These are phyloP conservation scores for Petunia axillaris DNA, from an alignment of 257 asterid genomes.

Conservation along the genomic window DNA sequence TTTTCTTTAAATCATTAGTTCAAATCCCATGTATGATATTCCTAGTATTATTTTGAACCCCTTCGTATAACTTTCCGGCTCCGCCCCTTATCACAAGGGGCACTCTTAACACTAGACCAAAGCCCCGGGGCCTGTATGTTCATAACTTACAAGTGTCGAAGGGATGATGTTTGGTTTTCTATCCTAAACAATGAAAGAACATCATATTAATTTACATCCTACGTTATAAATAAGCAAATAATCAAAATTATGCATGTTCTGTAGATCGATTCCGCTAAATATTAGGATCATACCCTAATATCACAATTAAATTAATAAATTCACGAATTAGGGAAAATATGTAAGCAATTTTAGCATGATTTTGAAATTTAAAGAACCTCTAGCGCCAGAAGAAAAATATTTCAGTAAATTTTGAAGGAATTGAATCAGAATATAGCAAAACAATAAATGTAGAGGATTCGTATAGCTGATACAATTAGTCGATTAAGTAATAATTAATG, in stretches of 20 bases:
- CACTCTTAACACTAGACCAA: too few species aligned
- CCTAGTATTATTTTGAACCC: too few species aligned
- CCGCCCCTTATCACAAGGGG: too few species aligned
- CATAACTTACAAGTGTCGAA: slow-evolving; percentile 9
- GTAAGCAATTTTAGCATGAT: not conserved
- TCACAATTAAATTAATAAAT: not conserved
- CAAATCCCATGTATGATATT: too few species aligned
- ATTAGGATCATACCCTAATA: not conserved
- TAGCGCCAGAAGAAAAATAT: not conserved
- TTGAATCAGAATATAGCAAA: not conserved
- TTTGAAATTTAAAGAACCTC: not conserved
- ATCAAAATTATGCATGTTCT: not conserved
- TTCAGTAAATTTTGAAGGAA: not conserved
- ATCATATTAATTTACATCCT: not conserved
- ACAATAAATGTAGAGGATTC: not conserved
- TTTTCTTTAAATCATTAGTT: too few species aligned
- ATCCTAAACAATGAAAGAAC: not conserved
- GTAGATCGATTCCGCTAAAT: not conserved
- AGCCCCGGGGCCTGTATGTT: too few species aligned
- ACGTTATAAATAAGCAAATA: not conserved
- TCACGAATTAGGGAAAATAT: not conserved
- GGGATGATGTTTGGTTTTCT: not conserved
- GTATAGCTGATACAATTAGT: not conserved
- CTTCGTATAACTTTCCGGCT: too few species aligned
- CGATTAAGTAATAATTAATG: not conserved